Base-by-base conservation (phyloP, 768 basidiomycete species). In the Suillus hirtellus region DNA sequence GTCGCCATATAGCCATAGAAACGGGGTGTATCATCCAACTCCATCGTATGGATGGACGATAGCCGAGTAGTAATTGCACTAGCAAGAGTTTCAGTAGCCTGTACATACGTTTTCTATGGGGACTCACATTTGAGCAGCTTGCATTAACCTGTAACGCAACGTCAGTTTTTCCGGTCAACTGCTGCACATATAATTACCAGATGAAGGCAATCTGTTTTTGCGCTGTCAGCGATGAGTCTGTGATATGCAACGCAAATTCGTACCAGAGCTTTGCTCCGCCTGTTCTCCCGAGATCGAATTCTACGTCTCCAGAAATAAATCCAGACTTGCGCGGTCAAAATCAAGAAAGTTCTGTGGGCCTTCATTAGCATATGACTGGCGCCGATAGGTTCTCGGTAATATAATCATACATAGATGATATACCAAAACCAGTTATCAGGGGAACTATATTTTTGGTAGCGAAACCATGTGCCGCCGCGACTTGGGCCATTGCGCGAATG, bases 321-420 rank as follows among this genome's bases (percentile, higher is more conserved):
- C 55, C 55, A 58, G 38, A 40, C 24, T 58, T 58, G 55, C 9
- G 55, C 55, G 8, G 38, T 58, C 21, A 58, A 42, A 27, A 58
- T 58, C 9, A 58, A 27, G 38, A 58, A 58, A 58, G 42, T 10
- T 42, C 55, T 58, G 15, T 19, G 1, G 6, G n/a, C 38, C 1
- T 11, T 40, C 24, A 17, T 58, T 15, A 58, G 55, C 14, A 24
- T 47, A 42, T 27, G 9, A 12, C 10, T 31, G 31, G 31, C 31
- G 31, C 31, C 31, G 4, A 24, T 10, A 2, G 31, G 21, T 19
- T 55, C 1, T 37, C 12, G 14, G 38, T 27, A 27, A 24, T 24
- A 19, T 2, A 3, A 27, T 27, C 38, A 24, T 17, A 58, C 55
- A 42, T 27, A 19, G 15, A 58, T 27, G 55, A 58, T 58, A 58